phyloP scores from a whole-genome alignment of 768 basidiomycete genomes.

The Favolaschia claudopus region DNA sequence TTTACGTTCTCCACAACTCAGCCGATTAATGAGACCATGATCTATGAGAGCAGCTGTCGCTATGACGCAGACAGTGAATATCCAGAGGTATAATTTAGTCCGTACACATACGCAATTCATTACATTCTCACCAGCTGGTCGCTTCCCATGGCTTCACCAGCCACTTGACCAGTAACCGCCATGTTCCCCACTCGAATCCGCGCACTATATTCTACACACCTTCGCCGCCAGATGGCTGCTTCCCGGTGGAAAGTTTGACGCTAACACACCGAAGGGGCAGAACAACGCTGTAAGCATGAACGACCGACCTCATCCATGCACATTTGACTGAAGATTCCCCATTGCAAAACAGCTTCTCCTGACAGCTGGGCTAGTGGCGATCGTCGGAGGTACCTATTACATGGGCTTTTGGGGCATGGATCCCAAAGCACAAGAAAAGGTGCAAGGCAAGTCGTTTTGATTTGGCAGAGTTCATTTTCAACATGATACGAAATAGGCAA shows the following conservation, averaged over 20 bases:
- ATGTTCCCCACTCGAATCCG: slow-evolving; percentile 19
- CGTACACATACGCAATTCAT: slow-evolving; percentile 13
- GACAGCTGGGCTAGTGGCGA: not conserved
- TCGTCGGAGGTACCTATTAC: slow-evolving; percentile 1
- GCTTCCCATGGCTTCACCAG: not conserved
- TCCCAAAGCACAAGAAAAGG: too few species aligned
- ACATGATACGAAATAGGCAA: too few species aligned
- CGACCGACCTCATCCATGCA: too few species aligned
- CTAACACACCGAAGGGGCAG: slow-evolving; percentile 3
- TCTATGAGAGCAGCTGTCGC: slow-evolving; percentile 17
- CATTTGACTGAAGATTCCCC: too few species aligned
- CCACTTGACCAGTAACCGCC: not conserved
- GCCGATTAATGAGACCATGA: too few species aligned
- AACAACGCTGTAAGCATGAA: slow-evolving; percentile 3
- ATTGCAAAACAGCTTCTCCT: not conserved
- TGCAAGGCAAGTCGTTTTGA: too few species aligned
- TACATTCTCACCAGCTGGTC: too few species aligned
- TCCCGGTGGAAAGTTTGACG: slow-evolving; percentile 5
- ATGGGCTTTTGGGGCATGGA: slow-evolving; percentile 15
- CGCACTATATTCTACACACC: not conserved
- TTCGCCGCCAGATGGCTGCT: slow-evolving; percentile 16
- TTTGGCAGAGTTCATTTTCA: too few species aligned
- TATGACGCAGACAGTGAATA: too few species aligned
- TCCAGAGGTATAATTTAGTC: too few species aligned
- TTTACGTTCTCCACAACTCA: too few species aligned